Conservation (phyloP, 345 rosid species). For the Eucalyptus albens region DNA sequence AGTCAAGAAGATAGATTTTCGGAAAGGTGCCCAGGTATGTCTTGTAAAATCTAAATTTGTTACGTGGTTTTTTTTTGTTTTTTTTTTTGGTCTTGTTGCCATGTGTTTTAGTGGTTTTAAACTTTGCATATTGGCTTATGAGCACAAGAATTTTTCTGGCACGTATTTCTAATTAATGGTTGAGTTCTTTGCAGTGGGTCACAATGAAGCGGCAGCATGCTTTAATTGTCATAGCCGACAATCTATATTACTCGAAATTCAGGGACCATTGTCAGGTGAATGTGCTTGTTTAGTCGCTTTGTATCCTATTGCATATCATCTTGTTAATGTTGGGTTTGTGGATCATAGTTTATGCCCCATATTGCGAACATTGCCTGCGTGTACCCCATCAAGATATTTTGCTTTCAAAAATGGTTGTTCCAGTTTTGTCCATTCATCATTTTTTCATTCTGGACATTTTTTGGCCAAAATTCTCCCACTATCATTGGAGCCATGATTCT, state of each 20-base stretch:
- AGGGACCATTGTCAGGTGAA: slow-evolving; percentile 77
- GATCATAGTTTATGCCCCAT: neutral
- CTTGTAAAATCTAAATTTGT: neutral
- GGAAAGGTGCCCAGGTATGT: slow-evolving; percentile 92
- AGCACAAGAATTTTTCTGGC: neutral
- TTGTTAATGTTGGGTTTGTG: neutral
- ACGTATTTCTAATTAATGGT: neutral
- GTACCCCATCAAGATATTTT: neutral
- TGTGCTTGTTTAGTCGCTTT: neutral
- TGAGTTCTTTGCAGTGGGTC: slow-evolving; percentile 67
- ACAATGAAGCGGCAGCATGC: slow-evolving; percentile 96
- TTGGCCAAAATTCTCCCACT: neutral
- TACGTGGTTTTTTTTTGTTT: neutral
- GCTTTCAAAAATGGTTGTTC: neutral
- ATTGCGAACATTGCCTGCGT: neutral
- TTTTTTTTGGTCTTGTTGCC: neutral
- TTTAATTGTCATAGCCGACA: slow-evolving; percentile 72
- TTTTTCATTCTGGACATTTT: neutral
- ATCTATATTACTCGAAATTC: slow-evolving; percentile 77
- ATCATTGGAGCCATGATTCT: neutral
- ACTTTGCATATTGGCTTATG: neutral
- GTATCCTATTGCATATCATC: neutral
- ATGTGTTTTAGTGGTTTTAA: neutral
- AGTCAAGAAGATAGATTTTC: slow-evolving; percentile 65
- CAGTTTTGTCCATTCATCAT: neutral